These are phyloP conservation scores for Trichaptum fuscoviolaceum DNA, from an alignment of 768 basidiomycete genomes.

Conservation along the genomic window DNA sequence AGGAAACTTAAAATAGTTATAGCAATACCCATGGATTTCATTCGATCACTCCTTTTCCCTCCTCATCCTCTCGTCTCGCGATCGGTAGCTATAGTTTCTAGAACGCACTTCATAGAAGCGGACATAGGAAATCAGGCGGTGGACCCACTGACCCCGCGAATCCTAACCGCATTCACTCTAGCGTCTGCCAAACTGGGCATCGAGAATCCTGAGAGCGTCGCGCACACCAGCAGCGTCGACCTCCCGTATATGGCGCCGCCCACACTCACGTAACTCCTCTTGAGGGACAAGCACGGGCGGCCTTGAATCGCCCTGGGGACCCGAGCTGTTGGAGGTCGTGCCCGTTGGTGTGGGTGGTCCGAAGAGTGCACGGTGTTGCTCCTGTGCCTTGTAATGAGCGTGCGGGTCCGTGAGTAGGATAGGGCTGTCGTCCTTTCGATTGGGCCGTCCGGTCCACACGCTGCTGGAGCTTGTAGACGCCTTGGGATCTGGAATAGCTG, in stretches of 20 bases:
- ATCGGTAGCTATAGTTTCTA: not conserved
- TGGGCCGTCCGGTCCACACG: slow-evolving; percentile 4
- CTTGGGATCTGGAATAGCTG: slow-evolving; percentile 8
- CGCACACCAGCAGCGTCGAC: slow-evolving; percentile 70
- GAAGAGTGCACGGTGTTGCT: slow-evolving; percentile 24
- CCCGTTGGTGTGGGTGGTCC: not conserved
- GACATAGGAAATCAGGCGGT: not conserved
- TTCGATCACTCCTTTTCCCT: not conserved
- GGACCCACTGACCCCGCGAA: not conserved
- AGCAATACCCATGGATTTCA: not conserved
- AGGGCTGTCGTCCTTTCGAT: slow-evolving; percentile 26
- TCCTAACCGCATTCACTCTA: slow-evolving; percentile 7
- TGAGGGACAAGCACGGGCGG: slow-evolving; percentile 55
- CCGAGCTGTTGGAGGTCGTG: not conserved
- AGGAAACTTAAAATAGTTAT: not conserved
- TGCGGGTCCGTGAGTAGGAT: slow-evolving; percentile 50
- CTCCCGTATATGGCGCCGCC: slow-evolving; percentile 53
- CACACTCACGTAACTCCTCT: slow-evolving; percentile 57
- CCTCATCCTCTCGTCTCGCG: not conserved
- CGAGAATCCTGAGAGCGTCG: slow-evolving; percentile 71
- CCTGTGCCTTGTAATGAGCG: slow-evolving; percentile 44
- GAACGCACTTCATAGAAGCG: not conserved
- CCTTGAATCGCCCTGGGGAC: slow-evolving; percentile 22
- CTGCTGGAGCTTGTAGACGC: slow-evolving; percentile 1
- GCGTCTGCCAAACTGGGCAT: slow-evolving; percentile 32